These are phyloP conservation scores for Trichoderma simmonsii DNA, from an alignment of 2,329 filamentous ascomycete genomes.

Conservation along the genomic window DNA sequence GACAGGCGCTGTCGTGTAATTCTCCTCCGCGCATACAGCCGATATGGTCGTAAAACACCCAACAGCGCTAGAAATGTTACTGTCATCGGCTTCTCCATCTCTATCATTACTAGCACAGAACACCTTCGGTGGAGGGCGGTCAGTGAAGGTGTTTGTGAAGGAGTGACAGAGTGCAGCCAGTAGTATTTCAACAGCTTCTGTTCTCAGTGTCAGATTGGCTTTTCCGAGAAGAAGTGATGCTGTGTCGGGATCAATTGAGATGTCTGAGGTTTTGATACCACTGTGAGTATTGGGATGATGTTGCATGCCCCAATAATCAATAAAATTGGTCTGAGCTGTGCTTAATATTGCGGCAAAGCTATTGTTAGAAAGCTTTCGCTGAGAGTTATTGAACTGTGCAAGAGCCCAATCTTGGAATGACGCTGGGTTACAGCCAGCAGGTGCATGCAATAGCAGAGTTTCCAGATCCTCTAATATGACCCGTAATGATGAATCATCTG, in stretches of 20 bases:
- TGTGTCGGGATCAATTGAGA: not conserved
- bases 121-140: not conserved
- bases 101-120: not conserved
- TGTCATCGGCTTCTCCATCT: not conserved
- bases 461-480: not conserved
- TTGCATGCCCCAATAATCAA: not conserved
- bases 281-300: not conserved
- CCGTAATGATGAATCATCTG: not conserved
- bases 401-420: not conserved
- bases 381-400: not conserved
- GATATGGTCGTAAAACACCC: not conserved
- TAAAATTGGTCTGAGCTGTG: not conserved
- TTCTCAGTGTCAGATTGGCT: not conserved
- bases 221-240: not conserved
- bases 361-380: not conserved
- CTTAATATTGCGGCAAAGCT: not conserved
- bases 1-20: not conserved
- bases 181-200: not conserved
- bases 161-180: not conserved
- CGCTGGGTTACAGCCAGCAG: not conserved
- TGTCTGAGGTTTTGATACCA: not conserved
- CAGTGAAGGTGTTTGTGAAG: not conserved
- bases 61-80: not conserved
- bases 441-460: not conserved
- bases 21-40: not conserved